Percentiles rank a stretch among this genome's conserved stretches.
Evolutionary conservation across 2,329 filamentous ascomycete species (phyloP).

Genomic region (Aspergillus jensenii): DNA sequence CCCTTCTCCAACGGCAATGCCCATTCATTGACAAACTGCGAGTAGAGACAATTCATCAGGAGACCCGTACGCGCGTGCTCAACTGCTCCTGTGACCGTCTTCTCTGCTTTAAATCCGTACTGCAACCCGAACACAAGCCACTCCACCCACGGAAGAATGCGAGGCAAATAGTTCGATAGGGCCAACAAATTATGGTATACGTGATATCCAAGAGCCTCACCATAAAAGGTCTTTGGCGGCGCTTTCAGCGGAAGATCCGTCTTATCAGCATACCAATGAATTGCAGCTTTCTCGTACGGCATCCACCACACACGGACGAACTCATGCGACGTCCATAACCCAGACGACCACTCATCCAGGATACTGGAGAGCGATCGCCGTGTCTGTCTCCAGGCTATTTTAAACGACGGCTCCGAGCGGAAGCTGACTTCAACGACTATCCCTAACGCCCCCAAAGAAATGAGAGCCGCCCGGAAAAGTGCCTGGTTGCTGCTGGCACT

Average conservation of each 20-base stretch:
- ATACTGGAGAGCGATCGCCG: conserved; percentile 70
- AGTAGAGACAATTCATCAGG: conserved; percentile 96
- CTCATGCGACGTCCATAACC: conserved; percentile 80
- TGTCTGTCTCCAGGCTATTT: conserved; percentile 82
- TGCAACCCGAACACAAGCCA: conserved; percentile 98
- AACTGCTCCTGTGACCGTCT: conserved; percentile 68
- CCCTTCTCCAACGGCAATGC: conserved; percentile 82
- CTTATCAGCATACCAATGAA: conserved; percentile 86
- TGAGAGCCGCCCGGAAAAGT: conserved; percentile 82
- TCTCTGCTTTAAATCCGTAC: conserved; percentile 76
- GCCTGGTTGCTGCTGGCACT: conserved; percentile 66
- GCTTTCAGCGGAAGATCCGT: conserved; percentile 62
- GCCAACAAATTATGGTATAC: conserved; percentile 90
- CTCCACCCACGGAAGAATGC: conserved; percentile 82
- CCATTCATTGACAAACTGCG: conserved; percentile 99
- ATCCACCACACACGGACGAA: conserved; percentile 98
- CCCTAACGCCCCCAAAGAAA: conserved; percentile 85
- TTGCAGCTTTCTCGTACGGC: conserved; percentile 82
- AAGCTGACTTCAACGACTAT: conserved; percentile 90
- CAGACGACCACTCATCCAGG: conserved; percentile 68
- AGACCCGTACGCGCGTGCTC: conserved; percentile 78
- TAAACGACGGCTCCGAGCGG: conserved; percentile 74
- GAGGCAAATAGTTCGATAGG: conserved; percentile 72
- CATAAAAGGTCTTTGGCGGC: conserved; percentile 74
- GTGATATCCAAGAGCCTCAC: conserved; percentile 77